Base-by-base conservation (phyloP, 2,329 filamentous ascomycete species). In the Aspergillus hortae region DNA sequence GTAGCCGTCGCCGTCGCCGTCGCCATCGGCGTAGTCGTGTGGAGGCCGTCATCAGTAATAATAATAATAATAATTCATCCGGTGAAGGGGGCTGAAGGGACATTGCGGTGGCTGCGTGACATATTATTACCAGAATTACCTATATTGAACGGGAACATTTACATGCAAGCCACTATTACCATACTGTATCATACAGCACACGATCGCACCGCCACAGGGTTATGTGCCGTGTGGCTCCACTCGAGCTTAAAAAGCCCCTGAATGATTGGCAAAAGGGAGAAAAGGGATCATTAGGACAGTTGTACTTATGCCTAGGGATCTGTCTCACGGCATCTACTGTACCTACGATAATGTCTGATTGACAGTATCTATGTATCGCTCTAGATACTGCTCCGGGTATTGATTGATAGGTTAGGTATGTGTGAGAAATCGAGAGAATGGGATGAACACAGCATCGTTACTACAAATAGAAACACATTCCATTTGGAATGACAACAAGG, bases 201-300 rank as follows among this genome's bases (percentile, higher is more conserved):
- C 43, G 52, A 51, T 33, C 19, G 56, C 56, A 61, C 57, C 59
- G 59, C 59, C 59, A 60, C 56, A 52, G 32, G 32, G 15, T 23
- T 42, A 43, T 46, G 48, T 49, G 30, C 44, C 43, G 51, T 48
- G 44, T 49, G 48, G 57, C 53, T 61, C 59, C 59, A 61, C 55
- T 41, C 25, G 40, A 60, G 58, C 58, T 61, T 58, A 52, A 56
- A 49, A 48, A 52, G 33, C 59, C 59, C 59, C 58, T 60, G 58
- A 60, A 55, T 48, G 46, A 48, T 48, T 35, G 44, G 14, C 44
- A 46, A 42, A 11, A 23, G 40, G 27, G 27, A 30, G 27, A 30
- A 30, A 30, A 30, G 27, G 27, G 27, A 30, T 30, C 27, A 30
- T 11, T 30, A 30, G 27, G 27, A 30, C 27, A 30, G 27, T 11